Evolutionary conservation across 768 basidiomycete species (phyloP).

Genomic region (Neoboletus subvelutipes): DNA sequence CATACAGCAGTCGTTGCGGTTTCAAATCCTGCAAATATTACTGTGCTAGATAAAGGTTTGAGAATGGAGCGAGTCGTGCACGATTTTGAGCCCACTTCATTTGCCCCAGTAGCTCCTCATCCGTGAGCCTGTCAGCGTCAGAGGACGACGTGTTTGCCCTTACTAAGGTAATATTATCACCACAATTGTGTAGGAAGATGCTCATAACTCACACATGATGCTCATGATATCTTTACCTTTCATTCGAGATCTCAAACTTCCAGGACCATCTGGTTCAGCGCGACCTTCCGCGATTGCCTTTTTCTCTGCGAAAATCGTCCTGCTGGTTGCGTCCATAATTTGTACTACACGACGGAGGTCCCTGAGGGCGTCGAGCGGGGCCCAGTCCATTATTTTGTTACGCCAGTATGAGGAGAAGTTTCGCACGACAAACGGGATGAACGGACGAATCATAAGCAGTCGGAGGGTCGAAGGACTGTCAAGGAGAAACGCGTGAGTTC

Average conservation of each 20-base stretch:
- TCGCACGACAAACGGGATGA: conserved; percentile 32
- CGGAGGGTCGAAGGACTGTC: conserved; percentile 27
- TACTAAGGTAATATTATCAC: conserved; percentile 23
- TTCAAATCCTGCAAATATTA: conserved; percentile 36
- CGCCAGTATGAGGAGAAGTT: conserved; percentile 30
- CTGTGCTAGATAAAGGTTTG: conserved; percentile 25
- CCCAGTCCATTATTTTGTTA: conserved; percentile 35
- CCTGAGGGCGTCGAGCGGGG: conserved; percentile 29
- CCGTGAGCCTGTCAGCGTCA: conserved; percentile 32
- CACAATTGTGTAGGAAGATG: not conserved
- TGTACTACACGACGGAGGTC: conserved; percentile 27
- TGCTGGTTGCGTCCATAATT: conserved; percentile 32
- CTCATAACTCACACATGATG: conserved; percentile 35
- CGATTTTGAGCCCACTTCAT: conserved; percentile 32
- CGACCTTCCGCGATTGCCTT: conserved; percentile 22
- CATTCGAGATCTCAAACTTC: conserved; percentile 10
- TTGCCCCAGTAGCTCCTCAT: conserved; percentile 39
- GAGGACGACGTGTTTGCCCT: conserved; percentile 32
- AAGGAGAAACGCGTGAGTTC: not conserved
- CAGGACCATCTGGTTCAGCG: conserved; percentile 7
- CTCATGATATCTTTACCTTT: conserved; percentile 39
- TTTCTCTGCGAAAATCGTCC: conserved; percentile 31
- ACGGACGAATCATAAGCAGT: conserved; percentile 32
- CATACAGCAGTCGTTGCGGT: conserved; percentile 33
- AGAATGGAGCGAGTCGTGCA: not conserved